Evolutionary conservation across 1,139 yeast species (phyloP), one percentile per base, ranked within the genome.

Genomic region (Saccharomyces hybrid): DNA sequence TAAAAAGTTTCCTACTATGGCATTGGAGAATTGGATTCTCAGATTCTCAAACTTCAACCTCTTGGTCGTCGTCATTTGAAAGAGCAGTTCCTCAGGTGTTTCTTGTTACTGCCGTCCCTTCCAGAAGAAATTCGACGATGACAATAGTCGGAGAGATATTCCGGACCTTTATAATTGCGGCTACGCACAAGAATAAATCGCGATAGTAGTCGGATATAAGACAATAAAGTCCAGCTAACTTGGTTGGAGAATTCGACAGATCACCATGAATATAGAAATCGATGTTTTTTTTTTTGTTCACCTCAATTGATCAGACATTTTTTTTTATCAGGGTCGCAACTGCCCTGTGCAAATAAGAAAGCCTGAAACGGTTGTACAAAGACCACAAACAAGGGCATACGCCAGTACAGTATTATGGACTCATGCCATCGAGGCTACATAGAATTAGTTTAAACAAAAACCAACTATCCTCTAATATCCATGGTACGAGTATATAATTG

Each of bases 1-100:
- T 4, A 67, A 57, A 46, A 64, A 65, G 54, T 68, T 68, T 2
- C 69, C 68, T 8, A 52, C 54, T 7, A 67, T 59, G 5, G 58
- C 62, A 54, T 60, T 61, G 13, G 59, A 58, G 23, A 50, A 50
- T 8, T 49, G 46, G 2, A 64, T 50, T 31, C 54, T 52, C 19
- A 60, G 26, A 26, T 52, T 46, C 16, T 57, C 56, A 41, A 61
- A 62, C 7, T 48, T n/a, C 28, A 62, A 48, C 44, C 51, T 54
- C 34, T 55, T 50, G 13, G 47, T 47, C 13, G 31, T 19, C 29
- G 38, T 42, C 25, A 31, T 14, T 19, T 32, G 49, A 23, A 47
- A 47, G 25, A 47, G 19, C 34, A n/a, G 23, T 16, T 23, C 14
- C 27, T 13, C 23, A 8, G 41, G 8, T 13, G 11, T 28, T 28